phyloP scores from a whole-genome alignment of 2,329 filamentous ascomycete species.

The Penicillium freii region DNA sequence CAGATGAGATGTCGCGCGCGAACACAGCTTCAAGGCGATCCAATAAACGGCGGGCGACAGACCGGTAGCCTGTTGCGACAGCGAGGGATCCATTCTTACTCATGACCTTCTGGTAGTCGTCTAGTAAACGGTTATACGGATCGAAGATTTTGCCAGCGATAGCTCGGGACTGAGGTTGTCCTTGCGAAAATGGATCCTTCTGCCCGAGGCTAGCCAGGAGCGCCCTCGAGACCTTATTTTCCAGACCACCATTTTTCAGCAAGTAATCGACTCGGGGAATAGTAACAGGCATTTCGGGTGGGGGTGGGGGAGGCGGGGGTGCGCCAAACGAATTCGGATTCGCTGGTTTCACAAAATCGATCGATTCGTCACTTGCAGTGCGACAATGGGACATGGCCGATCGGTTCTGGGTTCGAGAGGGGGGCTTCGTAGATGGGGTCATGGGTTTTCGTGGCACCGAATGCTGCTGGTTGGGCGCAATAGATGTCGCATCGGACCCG shows the following conservation, averaged over 20 bases:
- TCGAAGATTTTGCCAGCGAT: constrained; percentile 75
- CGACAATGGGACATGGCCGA: constrained; percentile 33
- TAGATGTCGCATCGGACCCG: constrained; percentile 48
- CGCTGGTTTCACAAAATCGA: constrained; percentile 35
- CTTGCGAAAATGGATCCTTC: constrained; percentile 57
- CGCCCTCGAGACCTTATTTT: constrained; percentile 67
- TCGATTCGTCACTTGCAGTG: constrained; percentile 38
- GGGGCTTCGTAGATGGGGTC: constrained; percentile 34
- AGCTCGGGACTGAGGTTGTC: constrained; percentile 61
- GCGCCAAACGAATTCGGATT: constrained; percentile 34
- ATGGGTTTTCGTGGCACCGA: constrained; percentile 30
- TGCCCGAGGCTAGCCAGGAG: constrained; percentile 57
- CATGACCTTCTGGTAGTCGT: constrained; percentile 82
- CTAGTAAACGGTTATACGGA: constrained; percentile 76
- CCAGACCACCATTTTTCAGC: constrained; percentile 80
- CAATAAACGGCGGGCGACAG: constrained; percentile 83
- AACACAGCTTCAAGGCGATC: constrained; percentile 94
- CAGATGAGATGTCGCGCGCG: constrained; percentile 80
- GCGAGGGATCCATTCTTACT: constrained; percentile 83
- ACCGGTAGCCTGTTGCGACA: constrained; percentile 91
- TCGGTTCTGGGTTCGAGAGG: constrained; percentile 36
- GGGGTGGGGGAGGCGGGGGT: constrained; percentile 72
- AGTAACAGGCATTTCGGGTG: constrained; percentile 64
- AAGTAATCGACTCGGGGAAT: constrained; percentile 87
- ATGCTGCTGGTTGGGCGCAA: constrained; percentile 45